These are phyloP conservation scores for Pleurozium schreberi DNA, from an alignment of 225 moss, liverwort and hornwort species.

Conservation along the genomic window DNA sequence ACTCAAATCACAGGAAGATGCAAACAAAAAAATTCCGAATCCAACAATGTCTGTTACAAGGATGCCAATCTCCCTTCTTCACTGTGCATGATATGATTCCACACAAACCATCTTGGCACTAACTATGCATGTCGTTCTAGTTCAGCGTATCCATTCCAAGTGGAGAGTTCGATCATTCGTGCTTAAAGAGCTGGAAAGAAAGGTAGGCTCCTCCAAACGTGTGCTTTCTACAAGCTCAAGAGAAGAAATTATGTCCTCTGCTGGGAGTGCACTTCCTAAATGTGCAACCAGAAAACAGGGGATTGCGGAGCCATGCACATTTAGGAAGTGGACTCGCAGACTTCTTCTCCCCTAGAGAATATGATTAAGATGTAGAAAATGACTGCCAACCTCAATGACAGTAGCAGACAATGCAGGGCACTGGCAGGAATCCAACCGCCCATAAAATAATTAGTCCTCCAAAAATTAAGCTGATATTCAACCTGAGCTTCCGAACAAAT, in stretches of 20 bases:
- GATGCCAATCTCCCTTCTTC: neutral
- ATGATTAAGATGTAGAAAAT: neutral
- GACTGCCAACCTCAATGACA: neutral
- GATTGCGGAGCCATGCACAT: neutral
- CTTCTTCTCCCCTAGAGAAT: neutral
- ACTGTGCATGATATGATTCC: neutral
- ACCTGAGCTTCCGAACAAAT: neutral
- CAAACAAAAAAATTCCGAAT: too few species aligned
- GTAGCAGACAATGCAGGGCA: neutral
- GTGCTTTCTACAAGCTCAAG: neutral
- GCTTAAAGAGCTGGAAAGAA: too few species aligned
- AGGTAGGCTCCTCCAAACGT: neutral
- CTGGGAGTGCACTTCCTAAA: too few species aligned
- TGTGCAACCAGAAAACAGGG: neutral
- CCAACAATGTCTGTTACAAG: neutral
- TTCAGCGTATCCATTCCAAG: neutral
- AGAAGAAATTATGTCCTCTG: too few species aligned
- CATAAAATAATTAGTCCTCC: neutral
- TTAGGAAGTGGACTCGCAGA: neutral
- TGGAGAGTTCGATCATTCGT: neutral
- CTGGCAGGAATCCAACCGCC: neutral
- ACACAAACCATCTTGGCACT: too few species aligned
- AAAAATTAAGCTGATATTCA: neutral
- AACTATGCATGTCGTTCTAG: too few species aligned
- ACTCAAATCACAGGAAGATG: neutral